phyloP scores from a whole-genome alignment of 2,329 filamentous ascomycete genomes.

The Trichoderma atroviride region DNA sequence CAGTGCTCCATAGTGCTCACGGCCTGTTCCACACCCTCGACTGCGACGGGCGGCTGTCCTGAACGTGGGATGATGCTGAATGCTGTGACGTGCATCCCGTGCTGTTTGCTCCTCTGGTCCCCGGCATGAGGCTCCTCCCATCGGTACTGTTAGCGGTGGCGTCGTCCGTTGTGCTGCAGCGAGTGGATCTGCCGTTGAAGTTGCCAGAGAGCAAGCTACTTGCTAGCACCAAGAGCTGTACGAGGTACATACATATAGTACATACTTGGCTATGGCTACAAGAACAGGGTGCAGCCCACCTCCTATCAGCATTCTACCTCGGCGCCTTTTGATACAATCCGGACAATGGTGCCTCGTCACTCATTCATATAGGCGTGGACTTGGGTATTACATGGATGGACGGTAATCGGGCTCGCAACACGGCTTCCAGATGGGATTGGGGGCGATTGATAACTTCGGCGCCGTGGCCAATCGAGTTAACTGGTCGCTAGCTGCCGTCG shows the following conservation, averaged over 20 bases:
- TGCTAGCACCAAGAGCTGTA: neutral
- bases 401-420: conserved; percentile 18
- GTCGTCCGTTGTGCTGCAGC: neutral
- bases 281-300: conserved; percentile 20
- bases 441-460: conserved; percentile 32
- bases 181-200: conserved; percentile 12
- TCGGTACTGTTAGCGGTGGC: conserved; percentile 23
- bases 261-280: conserved; percentile 8
- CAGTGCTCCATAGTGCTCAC: neutral
- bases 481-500: conserved; percentile 35
- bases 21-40: conserved; percentile 8
- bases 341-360: conserved; percentile 13
- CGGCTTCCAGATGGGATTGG: conserved; percentile 30
- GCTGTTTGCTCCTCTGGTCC: neutral
- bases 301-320: conserved; percentile 4
- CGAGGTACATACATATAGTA: conserved; percentile 9
- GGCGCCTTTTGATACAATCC: conserved; percentile 1
- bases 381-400: conserved; percentile 22
- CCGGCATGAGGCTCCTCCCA: conserved; percentile 21
- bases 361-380: conserved; percentile 13
- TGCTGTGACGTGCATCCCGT: conserved; percentile 19
- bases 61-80: conserved; percentile 6
- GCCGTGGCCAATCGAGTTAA: conserved; percentile 33
- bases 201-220: neutral
- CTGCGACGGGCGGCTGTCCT: conserved; percentile 16